These are phyloP conservation scores for Backusella luteola DNA, from an alignment of 192 early-diverging fungal species.

Conservation along the genomic window DNA sequence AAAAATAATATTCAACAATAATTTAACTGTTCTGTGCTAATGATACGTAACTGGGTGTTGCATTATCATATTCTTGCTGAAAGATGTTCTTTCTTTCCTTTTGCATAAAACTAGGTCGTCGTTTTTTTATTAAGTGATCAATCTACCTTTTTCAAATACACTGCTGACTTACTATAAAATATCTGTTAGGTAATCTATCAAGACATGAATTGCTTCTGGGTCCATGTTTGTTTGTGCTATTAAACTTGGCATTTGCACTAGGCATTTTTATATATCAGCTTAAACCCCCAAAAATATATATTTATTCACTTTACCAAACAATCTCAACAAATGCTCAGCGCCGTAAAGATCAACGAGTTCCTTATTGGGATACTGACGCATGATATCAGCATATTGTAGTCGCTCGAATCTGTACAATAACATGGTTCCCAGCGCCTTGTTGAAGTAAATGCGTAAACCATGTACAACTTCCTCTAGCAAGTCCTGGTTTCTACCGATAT, in stretches of 20 bases:
- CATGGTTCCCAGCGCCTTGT: conserved; percentile 88
- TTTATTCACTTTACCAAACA: conserved; percentile 73
- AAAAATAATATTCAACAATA: background rate
- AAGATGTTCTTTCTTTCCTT: conserved; percentile 68
- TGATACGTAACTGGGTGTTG: conserved; percentile 75
- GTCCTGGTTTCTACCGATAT: conserved; percentile 58
- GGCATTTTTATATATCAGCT: background rate
- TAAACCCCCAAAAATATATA: background rate
- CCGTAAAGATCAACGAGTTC: conserved; percentile 91
- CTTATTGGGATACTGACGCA: conserved; percentile 71
- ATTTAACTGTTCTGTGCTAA: conserved; percentile 49
- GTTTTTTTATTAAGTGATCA: background rate
- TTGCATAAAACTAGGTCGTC: conserved; percentile 58
- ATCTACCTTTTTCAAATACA: background rate
- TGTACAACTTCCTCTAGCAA: conserved; percentile 81
- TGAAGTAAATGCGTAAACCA: conserved; percentile 90
- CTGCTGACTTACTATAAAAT: conserved; percentile 70
- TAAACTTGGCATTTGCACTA: conserved; percentile 87
- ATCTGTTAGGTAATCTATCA: conserved; percentile 77
- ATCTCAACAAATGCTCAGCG: conserved; percentile 89
- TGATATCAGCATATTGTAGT: conserved; percentile 86
- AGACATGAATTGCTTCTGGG: conserved; percentile 70
- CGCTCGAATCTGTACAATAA: conserved; percentile 96
- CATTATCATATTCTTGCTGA: conserved; percentile 83
- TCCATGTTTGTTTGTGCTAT: conserved; percentile 96